Base-by-base conservation (phyloP, 2,329 filamentous ascomycete genomes). In the Purpureocillium takamizusanense region DNA sequence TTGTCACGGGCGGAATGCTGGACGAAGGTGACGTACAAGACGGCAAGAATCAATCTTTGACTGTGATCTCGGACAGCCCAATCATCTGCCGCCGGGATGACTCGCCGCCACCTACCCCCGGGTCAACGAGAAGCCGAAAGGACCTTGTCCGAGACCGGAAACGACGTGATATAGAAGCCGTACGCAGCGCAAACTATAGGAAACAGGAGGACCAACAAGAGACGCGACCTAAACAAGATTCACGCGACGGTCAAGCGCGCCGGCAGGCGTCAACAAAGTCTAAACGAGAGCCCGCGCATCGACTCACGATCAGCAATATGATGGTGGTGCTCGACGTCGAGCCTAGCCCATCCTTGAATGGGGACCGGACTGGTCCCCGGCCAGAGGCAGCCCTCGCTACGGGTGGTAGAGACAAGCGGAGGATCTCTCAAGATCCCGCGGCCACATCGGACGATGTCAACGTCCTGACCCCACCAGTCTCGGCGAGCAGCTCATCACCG, bases 81-180 rank as follows among this genome's bases (percentile, higher is more conserved):
- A 9, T 51, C 41, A 34, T 48, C 28, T 32, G 38, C 16, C 27
- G 37, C 27, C 27, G 44, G 21, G 42, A 39, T 10, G 40, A 35
- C 34, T 42, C 46, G 38, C 38, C 34, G 2, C 47, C 51, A 2
- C 41, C 47, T 6, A 40, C 43, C n/a, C 38, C 45, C 5, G 42
- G 31, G 9, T 54, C 53, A 12, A 39, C 50, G 5, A 49, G 53
- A 25, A 62, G 50, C 31, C 59, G 63, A 13, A 53, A 52, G 14
- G 62, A 66, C 6, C 56, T 52, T 33, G 65, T 67, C 5, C 58
- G 56, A 16, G 60, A 64, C 14, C 58, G 56, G 48, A 66, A 65
- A 42, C 53, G 54, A 37, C 53, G 61, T 13, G 65, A 67, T 27
- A 54, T 67, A 41, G 61, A 66, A 40, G 55, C 58, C 4, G 43